Evolutionary conservation across 164 flowering plant genomes (phyloP).

Genomic region (Santalum album): DNA sequence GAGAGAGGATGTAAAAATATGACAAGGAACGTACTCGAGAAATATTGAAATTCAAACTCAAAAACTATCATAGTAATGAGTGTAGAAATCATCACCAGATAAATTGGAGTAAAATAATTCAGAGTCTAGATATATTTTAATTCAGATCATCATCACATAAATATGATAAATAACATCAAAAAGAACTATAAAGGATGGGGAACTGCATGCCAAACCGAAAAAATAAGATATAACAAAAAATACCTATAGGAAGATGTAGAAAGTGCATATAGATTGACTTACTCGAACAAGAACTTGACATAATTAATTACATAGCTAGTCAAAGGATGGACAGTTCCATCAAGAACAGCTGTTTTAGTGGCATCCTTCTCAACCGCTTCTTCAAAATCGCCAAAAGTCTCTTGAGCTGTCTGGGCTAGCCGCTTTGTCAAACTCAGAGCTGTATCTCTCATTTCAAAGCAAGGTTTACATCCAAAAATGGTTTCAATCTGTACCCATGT

Average conservation of each 20-base stretch:
- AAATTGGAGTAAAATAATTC: too few species aligned
- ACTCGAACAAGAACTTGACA: constrained; percentile 90
- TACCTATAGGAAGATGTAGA: constrained; percentile 6
- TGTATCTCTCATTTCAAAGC: constrained; percentile 68
- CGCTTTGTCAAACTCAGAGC: constrained; percentile 70
- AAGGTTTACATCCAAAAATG: constrained; percentile 63
- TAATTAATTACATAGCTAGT: constrained; percentile 96
- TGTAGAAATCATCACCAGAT: too few species aligned
- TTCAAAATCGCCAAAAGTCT: constrained; percentile 89
- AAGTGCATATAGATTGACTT: constrained; percentile 25
- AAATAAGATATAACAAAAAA: background rate
- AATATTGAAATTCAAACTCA: too few species aligned
- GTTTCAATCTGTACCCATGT: constrained; percentile 44
- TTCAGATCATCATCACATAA: too few species aligned
- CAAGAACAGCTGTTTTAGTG: constrained; percentile 83
- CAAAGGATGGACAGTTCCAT: constrained; percentile 98
- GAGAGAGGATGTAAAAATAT: too few species aligned
- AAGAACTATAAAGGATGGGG: too few species aligned
- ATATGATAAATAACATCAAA: too few species aligned
- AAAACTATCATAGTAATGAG: too few species aligned
- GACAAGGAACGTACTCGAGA: too few species aligned
- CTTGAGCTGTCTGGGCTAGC: constrained; percentile 83
- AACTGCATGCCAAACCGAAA: too few species aligned
- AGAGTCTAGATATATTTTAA: too few species aligned
- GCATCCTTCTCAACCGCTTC: constrained; percentile 98